phyloP scores from a whole-genome alignment of 129 eudicot species.

The Apium graveolens region DNA sequence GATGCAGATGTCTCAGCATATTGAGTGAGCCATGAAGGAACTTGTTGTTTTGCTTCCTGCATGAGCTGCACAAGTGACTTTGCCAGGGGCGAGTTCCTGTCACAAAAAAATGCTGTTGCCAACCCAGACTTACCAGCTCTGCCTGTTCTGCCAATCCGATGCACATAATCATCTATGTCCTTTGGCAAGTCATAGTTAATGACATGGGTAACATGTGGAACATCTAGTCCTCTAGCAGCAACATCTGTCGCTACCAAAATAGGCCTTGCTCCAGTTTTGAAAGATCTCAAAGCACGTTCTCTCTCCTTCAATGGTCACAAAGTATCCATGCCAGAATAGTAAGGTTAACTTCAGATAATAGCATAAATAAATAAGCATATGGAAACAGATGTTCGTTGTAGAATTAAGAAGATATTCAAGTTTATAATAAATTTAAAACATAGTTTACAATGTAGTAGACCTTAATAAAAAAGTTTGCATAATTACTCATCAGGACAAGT shows the following conservation, averaged over 20 bases:
- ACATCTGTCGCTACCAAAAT: conserved; percentile 74
- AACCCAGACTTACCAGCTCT: conserved; percentile 78
- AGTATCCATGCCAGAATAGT: neutral
- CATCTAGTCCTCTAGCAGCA: conserved; percentile 67
- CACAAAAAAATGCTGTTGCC: conserved; percentile 59
- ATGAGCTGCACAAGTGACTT: conserved; percentile 47
- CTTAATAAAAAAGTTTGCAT: neutral
- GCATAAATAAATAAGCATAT: neutral
- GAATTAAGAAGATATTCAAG: neutral
- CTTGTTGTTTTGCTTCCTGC: conserved; percentile 59
- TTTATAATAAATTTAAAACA: neutral
- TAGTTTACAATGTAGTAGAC: neutral
- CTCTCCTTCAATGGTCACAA: conserved; percentile 34
- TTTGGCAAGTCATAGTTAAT: conserved; percentile 64
- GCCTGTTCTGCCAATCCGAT: conserved; percentile 71
- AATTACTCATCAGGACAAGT: neutral
- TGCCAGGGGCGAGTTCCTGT: conserved; percentile 37
- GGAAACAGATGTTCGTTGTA: neutral
- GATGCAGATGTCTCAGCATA: conserved; percentile 27
- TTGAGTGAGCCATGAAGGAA: conserved; percentile 55
- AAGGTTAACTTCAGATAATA: neutral
- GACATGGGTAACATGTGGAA: conserved; percentile 62
- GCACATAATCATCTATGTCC: conserved; percentile 64
- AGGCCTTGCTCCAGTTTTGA: conserved; percentile 46
- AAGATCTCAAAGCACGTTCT: conserved; percentile 44